phyloP scores from a whole-genome alignment of 345 rosid genomes.

The Acer saccharum region DNA sequence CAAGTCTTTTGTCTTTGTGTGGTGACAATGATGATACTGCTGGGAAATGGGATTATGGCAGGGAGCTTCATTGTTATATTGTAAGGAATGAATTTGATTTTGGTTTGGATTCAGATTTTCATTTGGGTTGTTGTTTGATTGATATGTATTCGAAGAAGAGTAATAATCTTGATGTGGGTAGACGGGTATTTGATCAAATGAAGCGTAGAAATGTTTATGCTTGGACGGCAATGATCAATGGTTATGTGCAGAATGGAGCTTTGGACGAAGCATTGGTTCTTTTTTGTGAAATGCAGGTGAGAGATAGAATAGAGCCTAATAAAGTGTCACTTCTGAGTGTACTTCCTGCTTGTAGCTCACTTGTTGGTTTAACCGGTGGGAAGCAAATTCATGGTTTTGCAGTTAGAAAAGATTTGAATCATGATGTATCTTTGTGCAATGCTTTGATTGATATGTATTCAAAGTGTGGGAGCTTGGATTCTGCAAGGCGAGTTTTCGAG shows the following conservation, averaged over 20 bases:
- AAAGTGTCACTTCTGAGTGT: slow-evolving; percentile 58
- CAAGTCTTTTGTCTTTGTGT: slow-evolving; percentile 53
- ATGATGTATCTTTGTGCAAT: slow-evolving; percentile 48
- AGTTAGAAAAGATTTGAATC: slow-evolving; percentile 39
- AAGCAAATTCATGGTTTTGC: slow-evolving; percentile 69
- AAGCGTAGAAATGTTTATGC: slow-evolving; percentile 45
- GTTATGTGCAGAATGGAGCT: slow-evolving; percentile 45
- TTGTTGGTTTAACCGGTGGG: slow-evolving; percentile 46
- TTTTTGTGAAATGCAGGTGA: slow-evolving; percentile 55
- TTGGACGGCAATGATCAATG: slow-evolving; percentile 76
- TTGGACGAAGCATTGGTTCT: slow-evolving; percentile 52
- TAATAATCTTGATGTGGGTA: slow-evolving; percentile 29
- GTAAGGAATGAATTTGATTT: slow-evolving; percentile 41
- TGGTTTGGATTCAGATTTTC: slow-evolving; percentile 37
- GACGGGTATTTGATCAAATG: slow-evolving; percentile 48
- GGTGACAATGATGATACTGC: slow-evolving; percentile 10
- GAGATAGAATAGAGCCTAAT: slow-evolving; percentile 48
- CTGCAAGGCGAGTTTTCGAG: slow-evolving; percentile 57
- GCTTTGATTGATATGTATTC: slow-evolving; percentile 67
- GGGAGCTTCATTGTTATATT: slow-evolving; percentile 61
- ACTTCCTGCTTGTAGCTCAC: slow-evolving; percentile 57
- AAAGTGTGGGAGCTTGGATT: slow-evolving; percentile 59
- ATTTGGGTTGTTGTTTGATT: slow-evolving; percentile 63
- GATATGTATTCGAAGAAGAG: slow-evolving; percentile 58
- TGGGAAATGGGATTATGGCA: slow-evolving; percentile 39